Evolutionary conservation across 1,284 basidiomycete genomes (phyloP).

Genomic region (Leucoagaricus sp.): DNA sequence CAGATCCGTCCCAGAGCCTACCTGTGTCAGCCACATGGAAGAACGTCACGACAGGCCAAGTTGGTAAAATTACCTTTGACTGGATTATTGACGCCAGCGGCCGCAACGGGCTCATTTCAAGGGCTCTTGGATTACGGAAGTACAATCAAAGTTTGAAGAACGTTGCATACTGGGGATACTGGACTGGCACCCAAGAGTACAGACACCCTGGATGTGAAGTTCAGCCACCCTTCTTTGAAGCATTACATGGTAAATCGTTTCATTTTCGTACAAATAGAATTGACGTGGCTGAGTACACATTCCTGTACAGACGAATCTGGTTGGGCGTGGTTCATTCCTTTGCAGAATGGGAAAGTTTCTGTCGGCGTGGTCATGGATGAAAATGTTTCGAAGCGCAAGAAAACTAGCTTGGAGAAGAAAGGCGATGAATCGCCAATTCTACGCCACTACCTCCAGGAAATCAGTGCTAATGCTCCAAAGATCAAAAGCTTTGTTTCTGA

Average conservation of each 20-base stretch:
- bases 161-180: slow-evolving; percentile 54
- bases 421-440: slow-evolving; percentile 22
- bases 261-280: not conserved
- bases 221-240: slow-evolving; percentile 40
- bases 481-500: slow-evolving; percentile 35
- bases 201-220: slow-evolving; percentile 11
- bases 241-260: slow-evolving; percentile 32
- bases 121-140: slow-evolving; percentile 47
- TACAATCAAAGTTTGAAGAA: slow-evolving; percentile 47
- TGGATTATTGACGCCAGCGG: slow-evolving; percentile 51
- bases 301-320: slow-evolving; percentile 32
- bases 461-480: slow-evolving; percentile 36
- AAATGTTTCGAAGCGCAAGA: slow-evolving; percentile 36
- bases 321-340: slow-evolving; percentile 49
- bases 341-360: slow-evolving; percentile 47
- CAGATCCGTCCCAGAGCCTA: slow-evolving; percentile 14
- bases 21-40: slow-evolving; percentile 40
- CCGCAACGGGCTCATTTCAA: slow-evolving; percentile 47
- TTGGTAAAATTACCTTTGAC: slow-evolving; percentile 40
- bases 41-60: slow-evolving; percentile 23
- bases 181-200: slow-evolving; percentile 33
- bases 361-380: slow-evolving; percentile 50
- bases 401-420: slow-evolving; percentile 22
- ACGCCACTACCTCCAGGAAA: slow-evolving; percentile 40
- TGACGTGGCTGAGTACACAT: not conserved